Conservation (phyloP, 768 basidiomycete genomes). For the Trametes meyenii region DNA sequence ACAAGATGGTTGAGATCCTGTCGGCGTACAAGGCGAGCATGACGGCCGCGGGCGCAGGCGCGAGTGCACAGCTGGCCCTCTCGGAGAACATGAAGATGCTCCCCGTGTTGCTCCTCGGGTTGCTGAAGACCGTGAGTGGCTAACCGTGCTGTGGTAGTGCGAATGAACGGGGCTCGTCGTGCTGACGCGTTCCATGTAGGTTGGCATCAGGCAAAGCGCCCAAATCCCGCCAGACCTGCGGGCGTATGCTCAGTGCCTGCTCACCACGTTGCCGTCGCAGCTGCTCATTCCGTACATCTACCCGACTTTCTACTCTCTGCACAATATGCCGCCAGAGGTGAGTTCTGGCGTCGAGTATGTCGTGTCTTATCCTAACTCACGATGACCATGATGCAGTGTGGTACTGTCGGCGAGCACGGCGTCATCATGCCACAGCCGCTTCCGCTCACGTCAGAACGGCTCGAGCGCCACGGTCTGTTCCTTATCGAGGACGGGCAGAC, state of each 20-base stretch:
- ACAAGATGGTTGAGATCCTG: conserved; percentile 57
- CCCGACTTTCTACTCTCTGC: conserved; percentile 92
- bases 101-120: conserved; percentile 84
- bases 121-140: conserved; percentile 86
- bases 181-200: conserved; percentile 45
- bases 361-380: conserved; percentile 8
- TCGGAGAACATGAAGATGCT: conserved; percentile 95
- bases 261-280: conserved; percentile 91
- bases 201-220: conserved; percentile 92
- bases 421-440: conserved; percentile 86
- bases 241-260: conserved; percentile 90
- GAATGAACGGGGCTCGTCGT: neutral
- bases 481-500: conserved; percentile 97
- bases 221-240: conserved; percentile 97
- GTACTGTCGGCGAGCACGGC: conserved; percentile 88
- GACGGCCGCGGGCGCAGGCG: conserved; percentile 91
- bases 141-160: neutral
- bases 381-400: conserved; percentile 56
- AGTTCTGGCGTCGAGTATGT: conserved; percentile 20
- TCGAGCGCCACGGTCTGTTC: conserved; percentile 95
- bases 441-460: conserved; percentile 91
- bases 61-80: conserved; percentile 90
- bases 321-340: conserved; percentile 94
- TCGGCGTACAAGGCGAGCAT: conserved; percentile 84
- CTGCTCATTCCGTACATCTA: conserved; percentile 91